Base-by-base conservation (phyloP, 148 eudicot genomes). In the Rhododendron ovatum region DNA sequence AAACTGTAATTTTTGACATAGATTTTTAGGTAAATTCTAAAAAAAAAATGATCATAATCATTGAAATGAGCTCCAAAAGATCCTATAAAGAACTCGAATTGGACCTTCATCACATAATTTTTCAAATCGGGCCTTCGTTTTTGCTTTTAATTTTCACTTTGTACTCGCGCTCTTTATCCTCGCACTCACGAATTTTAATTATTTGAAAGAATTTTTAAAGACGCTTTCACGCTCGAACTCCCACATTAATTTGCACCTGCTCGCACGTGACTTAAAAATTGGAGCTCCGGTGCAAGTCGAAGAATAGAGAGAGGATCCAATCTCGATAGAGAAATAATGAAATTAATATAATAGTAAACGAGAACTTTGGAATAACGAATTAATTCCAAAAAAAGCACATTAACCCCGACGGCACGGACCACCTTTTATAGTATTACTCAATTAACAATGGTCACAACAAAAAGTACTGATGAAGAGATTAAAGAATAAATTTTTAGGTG, bases 121-220 rank as follows among this genome's bases (percentile, higher is more conserved):
- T 13, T 3, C 2, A 3, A 55, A 14, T 17, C 0, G 20, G 18
- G 1, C 61, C 4, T 1, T 17, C 0, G 7, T 24, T 18, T 4
- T 1, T 18, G 0, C 0, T 55, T 7, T 4, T 0, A 17, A 55
- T 15, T 17, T 0, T 55, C 0, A 0, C 0, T 47, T 0, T 2
- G 12, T 47, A 1, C 3, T 47, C 3, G 12, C 2, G 11, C 11
- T 47, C 50, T 9, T 9, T 0, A 47, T 47, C 9, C 2, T 9
- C 2, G 0, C 4, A 55, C 61, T 0, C 0, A 3, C 7, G 7
- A 55, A 17, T 18, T 55, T 9, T 15, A 4, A 0, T 55, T 55
- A 0, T 5, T 55, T 4, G 22, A 55, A 7, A 55, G 61, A 55
- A 17, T 4, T 55, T 55, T 55, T 17, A 15, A 3, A 55, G 0